Conservation (phyloP, 2,329 filamentous ascomycete genomes). For the Hypoxylon sp. region DNA sequence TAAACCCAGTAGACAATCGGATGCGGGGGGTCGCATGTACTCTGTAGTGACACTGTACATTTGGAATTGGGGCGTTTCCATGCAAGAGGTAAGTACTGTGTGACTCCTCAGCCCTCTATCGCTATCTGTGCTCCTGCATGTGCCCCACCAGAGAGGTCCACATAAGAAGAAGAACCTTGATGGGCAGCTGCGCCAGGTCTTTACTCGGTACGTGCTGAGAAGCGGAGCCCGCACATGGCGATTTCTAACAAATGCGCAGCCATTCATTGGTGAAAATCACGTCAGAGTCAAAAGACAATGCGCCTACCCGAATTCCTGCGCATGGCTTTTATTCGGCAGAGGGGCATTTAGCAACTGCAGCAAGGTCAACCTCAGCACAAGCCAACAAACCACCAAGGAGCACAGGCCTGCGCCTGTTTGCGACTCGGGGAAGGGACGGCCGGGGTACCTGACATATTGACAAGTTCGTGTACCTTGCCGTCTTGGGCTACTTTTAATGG, state of each 20-base stretch:
- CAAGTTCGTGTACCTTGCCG: neutral
- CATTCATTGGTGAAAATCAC: constrained; percentile 33
- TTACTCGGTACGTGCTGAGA: neutral
- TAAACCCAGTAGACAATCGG: neutral
- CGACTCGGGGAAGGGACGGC: constrained; percentile 20
- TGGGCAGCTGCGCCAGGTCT: constrained; percentile 15
- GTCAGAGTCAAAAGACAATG: constrained; percentile 24
- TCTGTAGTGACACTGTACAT: constrained; percentile 11
- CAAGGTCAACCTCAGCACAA: neutral
- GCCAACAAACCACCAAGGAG: constrained; percentile 3
- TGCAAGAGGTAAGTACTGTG: neutral
- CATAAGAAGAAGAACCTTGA: constrained; percentile 32
- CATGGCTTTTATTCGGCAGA: neutral
- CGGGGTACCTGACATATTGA: constrained; percentile 7
- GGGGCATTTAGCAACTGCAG: neutral
- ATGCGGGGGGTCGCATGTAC: constrained; percentile 21
- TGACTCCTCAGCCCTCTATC: constrained; percentile 7
- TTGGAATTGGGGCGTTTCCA: neutral
- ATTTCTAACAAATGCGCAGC: constrained; percentile 33
- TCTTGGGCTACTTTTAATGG: neutral
- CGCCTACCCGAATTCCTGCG: constrained; percentile 1
- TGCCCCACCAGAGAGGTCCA: constrained; percentile 14
- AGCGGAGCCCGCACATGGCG: constrained; percentile 20
- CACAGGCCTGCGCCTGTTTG: constrained; percentile 19
- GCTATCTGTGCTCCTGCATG: constrained; percentile 11